phyloP scores from a whole-genome alignment of 345 rosid genomes.

The Carallia pectinifolia region DNA sequence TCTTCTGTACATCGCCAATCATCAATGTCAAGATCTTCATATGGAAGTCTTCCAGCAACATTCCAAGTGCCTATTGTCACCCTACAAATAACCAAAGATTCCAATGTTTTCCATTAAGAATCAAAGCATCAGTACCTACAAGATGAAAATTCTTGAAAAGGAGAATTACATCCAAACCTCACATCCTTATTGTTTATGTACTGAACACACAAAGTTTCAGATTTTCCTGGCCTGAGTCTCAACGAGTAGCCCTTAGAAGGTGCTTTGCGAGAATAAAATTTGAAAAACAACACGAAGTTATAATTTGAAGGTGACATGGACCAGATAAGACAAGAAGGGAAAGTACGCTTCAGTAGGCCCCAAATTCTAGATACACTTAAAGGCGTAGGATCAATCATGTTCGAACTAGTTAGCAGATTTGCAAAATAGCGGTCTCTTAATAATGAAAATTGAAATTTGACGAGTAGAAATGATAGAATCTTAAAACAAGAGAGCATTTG shows the following conservation, averaged over 20 bases:
- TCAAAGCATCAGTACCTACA: slow-evolving; percentile 1
- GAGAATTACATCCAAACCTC: slow-evolving; percentile 49
- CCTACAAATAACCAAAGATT: slow-evolving; percentile 37
- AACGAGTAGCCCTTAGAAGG: slow-evolving; percentile 44
- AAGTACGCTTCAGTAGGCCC: slow-evolving; percentile 41
- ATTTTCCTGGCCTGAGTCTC: slow-evolving; percentile 87
- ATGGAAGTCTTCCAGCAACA: slow-evolving; percentile 85
- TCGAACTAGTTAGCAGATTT: neutral
- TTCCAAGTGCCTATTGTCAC: slow-evolving; percentile 91
- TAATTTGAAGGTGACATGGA: too few relatives aligned
- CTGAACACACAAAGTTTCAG: slow-evolving; percentile 87
- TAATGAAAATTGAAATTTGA: slow-evolving; percentile 1
- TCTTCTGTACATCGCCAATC: slow-evolving; percentile 85
- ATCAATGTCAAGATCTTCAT: slow-evolving; percentile 69
- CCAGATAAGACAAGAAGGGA: too few relatives aligned
- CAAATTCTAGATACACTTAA: slow-evolving; percentile 29
- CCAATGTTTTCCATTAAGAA: neutral
- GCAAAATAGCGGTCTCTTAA: neutral
- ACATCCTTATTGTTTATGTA: slow-evolving; percentile 87
- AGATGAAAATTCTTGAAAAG: neutral
- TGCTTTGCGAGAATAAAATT: slow-evolving; percentile 32
- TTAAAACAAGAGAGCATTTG: too few relatives aligned
- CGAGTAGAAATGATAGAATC: neutral
- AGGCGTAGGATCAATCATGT: neutral
- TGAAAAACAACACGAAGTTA: too few relatives aligned